These are phyloP conservation scores for Saccharomyces hybrid DNA, from an alignment of 1,139 yeast species.

Conservation along the genomic window DNA sequence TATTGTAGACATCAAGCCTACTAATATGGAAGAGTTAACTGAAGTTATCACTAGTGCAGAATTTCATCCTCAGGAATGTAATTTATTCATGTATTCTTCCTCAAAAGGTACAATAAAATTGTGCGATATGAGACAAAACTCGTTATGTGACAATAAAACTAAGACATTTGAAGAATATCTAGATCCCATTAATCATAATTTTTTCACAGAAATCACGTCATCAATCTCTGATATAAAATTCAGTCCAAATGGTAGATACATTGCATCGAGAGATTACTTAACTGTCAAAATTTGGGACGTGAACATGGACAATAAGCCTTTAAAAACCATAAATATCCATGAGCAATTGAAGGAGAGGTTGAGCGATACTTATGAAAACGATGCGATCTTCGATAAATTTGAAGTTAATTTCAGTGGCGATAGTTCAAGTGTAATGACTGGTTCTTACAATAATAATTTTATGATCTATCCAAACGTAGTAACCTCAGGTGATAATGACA, in stretches of 20 bases:
- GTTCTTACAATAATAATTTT: slow-evolving; percentile 93
- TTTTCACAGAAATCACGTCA: slow-evolving; percentile 94
- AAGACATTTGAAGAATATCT: slow-evolving; percentile 86
- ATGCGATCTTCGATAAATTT: slow-evolving; percentile 96
- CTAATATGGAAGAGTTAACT: slow-evolving; percentile 96
- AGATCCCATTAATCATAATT: slow-evolving; percentile 89
- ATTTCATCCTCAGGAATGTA: slow-evolving; percentile 90
- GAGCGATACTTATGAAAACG: slow-evolving; percentile 96
- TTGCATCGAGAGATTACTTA: slow-evolving; percentile 93
- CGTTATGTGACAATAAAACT: slow-evolving; percentile 85
- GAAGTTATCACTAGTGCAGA: slow-evolving; percentile 98
- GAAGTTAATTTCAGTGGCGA: slow-evolving; percentile 95
- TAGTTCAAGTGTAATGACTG: slow-evolving; percentile 88
- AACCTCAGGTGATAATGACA: slow-evolving; percentile 27
- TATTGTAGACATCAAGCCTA: slow-evolving; percentile 95
- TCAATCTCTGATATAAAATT: slow-evolving; percentile 92
- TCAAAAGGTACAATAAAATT: slow-evolving; percentile 93
- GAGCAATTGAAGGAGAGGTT: slow-evolving; percentile 88
- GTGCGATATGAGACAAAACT: slow-evolving; percentile 94
- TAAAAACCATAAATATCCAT: slow-evolving; percentile 90
- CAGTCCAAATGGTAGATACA: slow-evolving; percentile 85
- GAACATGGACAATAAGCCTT: slow-evolving; percentile 91
- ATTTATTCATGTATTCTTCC: slow-evolving; percentile 92
- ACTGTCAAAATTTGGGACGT: slow-evolving; percentile 98
- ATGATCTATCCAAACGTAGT: slow-evolving; percentile 89